Evolutionary conservation across 1,284 basidiomycete species (phyloP), one percentile per base, ranked within the genome.

Genomic region (Sanghuangporus sanghuang): DNA sequence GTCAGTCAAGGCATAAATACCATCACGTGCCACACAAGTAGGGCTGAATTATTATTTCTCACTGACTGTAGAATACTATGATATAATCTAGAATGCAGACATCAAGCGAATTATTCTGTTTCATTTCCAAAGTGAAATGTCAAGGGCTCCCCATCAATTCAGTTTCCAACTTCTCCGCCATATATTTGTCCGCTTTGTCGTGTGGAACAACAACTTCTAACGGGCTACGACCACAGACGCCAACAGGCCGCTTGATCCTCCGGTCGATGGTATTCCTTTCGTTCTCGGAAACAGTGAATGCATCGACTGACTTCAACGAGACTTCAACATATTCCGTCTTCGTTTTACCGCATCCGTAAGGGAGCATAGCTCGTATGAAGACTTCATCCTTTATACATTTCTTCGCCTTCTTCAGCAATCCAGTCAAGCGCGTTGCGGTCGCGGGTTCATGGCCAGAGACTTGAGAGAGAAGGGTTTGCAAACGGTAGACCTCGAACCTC

Each of bases 121-220:
- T 32, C 27, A 32, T 5, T 32, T 32, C 27, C 27, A 32, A 32
- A 32, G 27, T 32, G 27, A 32, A 3, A 3, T 5, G 27, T 32
- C 27, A 32, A 32, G 27, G 5, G 6, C 21, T 46, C 6, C 11
- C 49, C 49, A 23, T 27, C 27, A 32, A 23, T 14, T 52, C 49
- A 32, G 27, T 9, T 23, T 32, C 8, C 21, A 32, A 59, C 18
- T 16, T 48, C 16, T 27, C 23, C 23, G n/a, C 40, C 5, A 42
- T 52, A n/a, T 56, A 61, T 9, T 23, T 8, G 36, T 61, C 59
- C n/a, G 50, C 36, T 21, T 40, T 49, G 38, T 61, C 59, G 18
- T 38, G 53, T 1, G 48, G 18, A 27, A 54, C 59, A 27, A 54
- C 59, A 12, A 35, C 39, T 39, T 54, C 40, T n/a, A 61, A 16